A percentile compares a stretch with the other conserved stretches of the same genome.
Conservation (phyloP, 139 green algal species). For the Micractinium sp. region DNA sequence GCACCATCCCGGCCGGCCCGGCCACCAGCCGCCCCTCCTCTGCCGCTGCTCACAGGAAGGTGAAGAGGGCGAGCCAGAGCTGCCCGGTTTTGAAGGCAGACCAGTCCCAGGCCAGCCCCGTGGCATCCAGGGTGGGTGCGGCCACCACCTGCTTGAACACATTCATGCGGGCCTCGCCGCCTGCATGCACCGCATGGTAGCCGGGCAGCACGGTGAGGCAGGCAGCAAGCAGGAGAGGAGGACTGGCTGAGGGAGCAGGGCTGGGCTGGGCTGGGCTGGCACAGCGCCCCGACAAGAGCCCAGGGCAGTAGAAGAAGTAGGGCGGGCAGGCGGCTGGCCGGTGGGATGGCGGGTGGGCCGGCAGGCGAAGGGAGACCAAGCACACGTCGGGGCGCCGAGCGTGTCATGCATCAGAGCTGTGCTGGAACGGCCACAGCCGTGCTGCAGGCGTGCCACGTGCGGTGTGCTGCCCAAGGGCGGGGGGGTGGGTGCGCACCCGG, state of each 20-base stretch:
- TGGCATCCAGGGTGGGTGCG: constrained; percentile 53
- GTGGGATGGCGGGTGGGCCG: too few species aligned
- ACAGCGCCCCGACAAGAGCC: too few species aligned
- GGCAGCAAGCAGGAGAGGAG: neutral
- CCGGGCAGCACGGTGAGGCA: neutral
- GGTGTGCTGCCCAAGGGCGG: neutral
- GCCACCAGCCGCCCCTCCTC: neutral
- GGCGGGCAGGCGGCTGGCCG: too few species aligned
- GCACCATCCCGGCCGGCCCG: neutral
- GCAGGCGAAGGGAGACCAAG: too few species aligned
- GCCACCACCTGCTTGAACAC: constrained; percentile 74
- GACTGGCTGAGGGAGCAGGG: neutral
- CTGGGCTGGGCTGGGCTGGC: too few species aligned
- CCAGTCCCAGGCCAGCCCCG: constrained; percentile 54
- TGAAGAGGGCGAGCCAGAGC: constrained; percentile 79
- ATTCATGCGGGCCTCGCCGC: constrained; percentile 56
- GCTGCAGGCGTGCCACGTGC: neutral
- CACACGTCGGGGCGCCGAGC: too few species aligned
- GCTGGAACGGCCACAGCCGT: too few species aligned
- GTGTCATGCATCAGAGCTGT: too few species aligned
- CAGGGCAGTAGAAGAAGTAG: too few species aligned
- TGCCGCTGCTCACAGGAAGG: constrained; percentile 65
- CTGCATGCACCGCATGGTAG: neutral
- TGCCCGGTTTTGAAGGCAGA: constrained; percentile 45
- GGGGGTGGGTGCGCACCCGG: constrained; percentile 25